A percentile compares a stretch with the other conserved stretches of the same genome.
Evolutionary conservation across 306 rosid genomes (phyloP).

Genomic region (Trichosanthes truncata): DNA sequence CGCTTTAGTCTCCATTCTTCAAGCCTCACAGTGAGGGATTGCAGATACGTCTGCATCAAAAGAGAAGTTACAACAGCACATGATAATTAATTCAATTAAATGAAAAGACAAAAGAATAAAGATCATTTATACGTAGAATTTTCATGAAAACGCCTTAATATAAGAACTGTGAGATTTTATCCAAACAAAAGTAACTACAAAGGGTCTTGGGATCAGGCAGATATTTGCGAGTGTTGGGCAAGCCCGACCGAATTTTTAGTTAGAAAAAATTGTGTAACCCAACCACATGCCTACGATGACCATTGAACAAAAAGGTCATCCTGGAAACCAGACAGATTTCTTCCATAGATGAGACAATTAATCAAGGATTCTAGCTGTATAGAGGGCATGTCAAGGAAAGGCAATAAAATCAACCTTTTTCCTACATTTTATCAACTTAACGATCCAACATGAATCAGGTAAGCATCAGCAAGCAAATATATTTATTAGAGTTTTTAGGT

Average conservation of each 20-base stretch:
- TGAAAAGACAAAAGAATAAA: background rate
- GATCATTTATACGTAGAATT: background rate
- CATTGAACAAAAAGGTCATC: background rate
- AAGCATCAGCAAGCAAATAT: background rate
- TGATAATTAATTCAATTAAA: background rate
- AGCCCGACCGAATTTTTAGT: background rate
- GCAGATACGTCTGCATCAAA: constrained; percentile 71
- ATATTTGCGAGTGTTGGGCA: background rate
- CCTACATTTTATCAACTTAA: background rate
- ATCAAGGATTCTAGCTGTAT: background rate
- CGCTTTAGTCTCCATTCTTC: constrained; percentile 98
- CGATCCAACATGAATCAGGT: background rate
- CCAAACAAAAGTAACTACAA: background rate
- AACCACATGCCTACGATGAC: background rate
- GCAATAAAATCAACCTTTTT: background rate
- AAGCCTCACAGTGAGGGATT: constrained; percentile 84
- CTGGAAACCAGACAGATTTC: background rate
- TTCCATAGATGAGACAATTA: background rate
- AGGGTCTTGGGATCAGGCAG: background rate
- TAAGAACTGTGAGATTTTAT: background rate
- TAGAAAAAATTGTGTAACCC: background rate
- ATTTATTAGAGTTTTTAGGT: background rate
- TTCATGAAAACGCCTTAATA: background rate
- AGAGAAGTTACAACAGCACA: background rate
- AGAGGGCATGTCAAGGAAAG: background rate